phyloP scores from a whole-genome alignment of 2,329 filamentous ascomycete genomes.

The Curvularia sp. region DNA sequence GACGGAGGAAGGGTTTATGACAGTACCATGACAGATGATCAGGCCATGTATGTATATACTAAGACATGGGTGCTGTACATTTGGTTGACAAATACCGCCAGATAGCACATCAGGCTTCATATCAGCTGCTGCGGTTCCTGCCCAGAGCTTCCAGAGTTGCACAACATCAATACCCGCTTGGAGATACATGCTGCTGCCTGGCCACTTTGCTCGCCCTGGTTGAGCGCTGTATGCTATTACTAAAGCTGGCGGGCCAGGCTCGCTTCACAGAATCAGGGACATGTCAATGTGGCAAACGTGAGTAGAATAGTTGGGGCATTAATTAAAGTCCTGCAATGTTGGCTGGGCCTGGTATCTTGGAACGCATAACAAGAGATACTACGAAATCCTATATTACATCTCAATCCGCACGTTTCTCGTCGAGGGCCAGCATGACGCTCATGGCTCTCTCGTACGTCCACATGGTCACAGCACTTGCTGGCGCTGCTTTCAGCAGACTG shows the following conservation, averaged over 20 bases:
- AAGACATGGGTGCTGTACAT: background rate
- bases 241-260: too few species aligned
- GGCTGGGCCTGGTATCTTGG: conserved; percentile 3
- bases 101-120: background rate
- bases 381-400: background rate
- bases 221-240: too few species aligned
- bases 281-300: background rate
- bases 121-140: background rate
- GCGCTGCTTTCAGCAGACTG: conserved; percentile 89
- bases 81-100: background rate
- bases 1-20: too few species aligned
- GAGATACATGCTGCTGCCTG: background rate
- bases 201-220: background rate
- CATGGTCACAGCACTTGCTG: conserved; percentile 89
- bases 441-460: conserved; percentile 90
- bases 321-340: background rate
- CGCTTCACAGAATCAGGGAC: background rate
- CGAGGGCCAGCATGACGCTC: conserved; percentile 59
- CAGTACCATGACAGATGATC: background rate
- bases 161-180: background rate
- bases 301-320: background rate
- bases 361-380: background rate
- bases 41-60: background rate
- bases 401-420: conserved; percentile 25
- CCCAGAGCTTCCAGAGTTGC: background rate